These are phyloP conservation scores for Mortierella sp. DNA, from an alignment of 371 early-diverging fungal species.

Conservation along the genomic window DNA sequence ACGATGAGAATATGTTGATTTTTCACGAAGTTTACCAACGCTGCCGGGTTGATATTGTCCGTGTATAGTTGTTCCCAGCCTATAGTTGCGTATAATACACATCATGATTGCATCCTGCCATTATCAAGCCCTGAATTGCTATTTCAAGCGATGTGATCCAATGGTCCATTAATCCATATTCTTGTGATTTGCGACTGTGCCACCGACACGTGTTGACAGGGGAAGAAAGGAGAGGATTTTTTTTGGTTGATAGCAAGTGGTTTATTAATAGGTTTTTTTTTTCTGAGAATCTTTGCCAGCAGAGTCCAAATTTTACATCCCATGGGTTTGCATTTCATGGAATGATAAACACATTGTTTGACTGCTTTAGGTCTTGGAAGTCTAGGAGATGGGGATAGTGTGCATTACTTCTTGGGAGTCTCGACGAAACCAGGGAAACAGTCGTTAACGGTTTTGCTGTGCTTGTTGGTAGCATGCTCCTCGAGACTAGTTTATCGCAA, in stretches of 20 bases:
- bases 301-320: too few relatives aligned
- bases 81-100: background rate
- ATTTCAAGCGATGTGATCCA: background rate
- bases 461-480: conserved; percentile 86
- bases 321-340: too few relatives aligned
- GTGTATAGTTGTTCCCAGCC: conserved; percentile 56
- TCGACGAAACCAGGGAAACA: conserved; percentile 82
- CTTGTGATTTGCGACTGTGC: too few relatives aligned
- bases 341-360: too few relatives aligned
- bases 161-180: too few relatives aligned
- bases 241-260: too few relatives aligned
- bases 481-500: conserved; percentile 59
- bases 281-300: too few relatives aligned
- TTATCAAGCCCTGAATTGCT: background rate
- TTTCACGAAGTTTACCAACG: conserved; percentile 58
- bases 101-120: background rate
- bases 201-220: too few relatives aligned
- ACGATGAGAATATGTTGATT: conserved; percentile 24
- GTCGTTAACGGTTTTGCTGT: conserved; percentile 80
- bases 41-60: conserved; percentile 72
- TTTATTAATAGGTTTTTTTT: too few relatives aligned
- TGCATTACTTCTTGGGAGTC: conserved; percentile 51
- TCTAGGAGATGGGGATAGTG: background rate
- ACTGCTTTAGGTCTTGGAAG: background rate
- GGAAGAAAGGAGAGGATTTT: too few relatives aligned